These are phyloP conservation scores for Chenopodium formosanum DNA, from an alignment of 148 eudicot species.

Conservation along the genomic window DNA sequence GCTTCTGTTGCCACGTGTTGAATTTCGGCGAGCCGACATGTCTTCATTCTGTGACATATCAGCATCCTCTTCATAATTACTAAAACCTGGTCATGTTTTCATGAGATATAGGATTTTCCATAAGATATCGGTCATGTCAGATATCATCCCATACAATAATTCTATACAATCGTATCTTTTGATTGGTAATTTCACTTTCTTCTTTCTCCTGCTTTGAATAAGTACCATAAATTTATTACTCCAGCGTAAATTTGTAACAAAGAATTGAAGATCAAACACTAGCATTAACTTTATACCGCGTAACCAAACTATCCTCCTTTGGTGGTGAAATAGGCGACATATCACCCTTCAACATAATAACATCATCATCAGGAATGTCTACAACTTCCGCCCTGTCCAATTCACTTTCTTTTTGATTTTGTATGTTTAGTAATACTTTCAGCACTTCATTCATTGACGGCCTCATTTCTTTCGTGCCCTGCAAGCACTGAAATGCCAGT, in stretches of 20 bases:
- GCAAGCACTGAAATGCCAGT: constrained; percentile 37
- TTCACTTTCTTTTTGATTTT: neutral
- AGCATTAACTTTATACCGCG: constrained; percentile 15
- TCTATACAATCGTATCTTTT: neutral
- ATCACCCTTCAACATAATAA: constrained; percentile 23
- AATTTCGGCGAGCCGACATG: no score
- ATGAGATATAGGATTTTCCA: no score
- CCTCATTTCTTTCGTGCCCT: constrained; percentile 31
- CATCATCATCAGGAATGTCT: constrained; percentile 29
- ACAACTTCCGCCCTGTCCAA: constrained; percentile 24
- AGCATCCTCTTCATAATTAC: no score
- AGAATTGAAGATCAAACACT: constrained; percentile 21
- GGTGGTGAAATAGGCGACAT: constrained; percentile 25
- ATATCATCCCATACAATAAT: no score
- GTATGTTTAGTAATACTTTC: constrained; percentile 15
- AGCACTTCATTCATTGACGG: constrained; percentile 34
- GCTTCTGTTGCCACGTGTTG: no score
- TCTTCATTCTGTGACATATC: no score
- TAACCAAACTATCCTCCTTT: constrained; percentile 18
- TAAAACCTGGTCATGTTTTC: no score
- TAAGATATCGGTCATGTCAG: no score
- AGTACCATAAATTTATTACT: neutral
- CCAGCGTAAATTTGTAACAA: neutral
- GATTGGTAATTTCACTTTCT: neutral
- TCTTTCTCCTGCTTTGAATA: neutral